These are phyloP conservation scores for Zasmidium citrigriseum DNA, from an alignment of 2,329 filamentous ascomycete genomes.

Conservation along the genomic window DNA sequence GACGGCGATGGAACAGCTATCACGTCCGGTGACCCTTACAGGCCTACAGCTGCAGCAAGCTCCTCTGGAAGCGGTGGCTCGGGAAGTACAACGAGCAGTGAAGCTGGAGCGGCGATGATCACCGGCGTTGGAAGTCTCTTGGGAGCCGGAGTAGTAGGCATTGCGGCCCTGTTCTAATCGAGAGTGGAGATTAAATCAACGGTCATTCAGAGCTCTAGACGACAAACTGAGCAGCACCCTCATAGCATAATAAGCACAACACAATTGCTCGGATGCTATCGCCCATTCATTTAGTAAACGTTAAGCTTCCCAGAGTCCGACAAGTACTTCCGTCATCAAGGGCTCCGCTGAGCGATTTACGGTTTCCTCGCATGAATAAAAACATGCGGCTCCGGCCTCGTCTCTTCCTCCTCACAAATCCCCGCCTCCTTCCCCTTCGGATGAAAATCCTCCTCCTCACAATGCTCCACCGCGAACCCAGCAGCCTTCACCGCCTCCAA, in stretches of 20 bases:
- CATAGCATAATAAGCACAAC: no score
- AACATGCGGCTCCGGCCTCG: conserved; percentile 5
- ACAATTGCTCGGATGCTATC: no score
- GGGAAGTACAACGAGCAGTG: conserved; percentile 3
- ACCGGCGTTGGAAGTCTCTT: conserved; percentile 15
- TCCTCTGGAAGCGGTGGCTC: background rate
- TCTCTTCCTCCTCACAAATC: conserved; percentile 13
- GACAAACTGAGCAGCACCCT: no score
- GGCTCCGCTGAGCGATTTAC: background rate
- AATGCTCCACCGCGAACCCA: conserved; percentile 15
- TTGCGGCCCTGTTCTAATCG: conserved; percentile 13
- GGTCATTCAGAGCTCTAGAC: no score
- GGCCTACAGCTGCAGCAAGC: conserved; percentile 4
- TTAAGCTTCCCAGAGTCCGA: no score
- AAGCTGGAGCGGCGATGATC: conserved; percentile 13
- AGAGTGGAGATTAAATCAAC: no score
- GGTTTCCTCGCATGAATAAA: conserved; percentile 16
- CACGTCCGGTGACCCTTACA: conserved; percentile 14
- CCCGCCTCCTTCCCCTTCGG: conserved; percentile 15
- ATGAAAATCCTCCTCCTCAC: conserved; percentile 7
- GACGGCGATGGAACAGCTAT: conserved; percentile 14
- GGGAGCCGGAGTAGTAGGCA: conserved; percentile 11
- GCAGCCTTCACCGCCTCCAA: conserved; percentile 4
- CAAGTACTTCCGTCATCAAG: no score
- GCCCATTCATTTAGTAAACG: no score